phyloP scores from a whole-genome alignment of 169 alveolate genomes.

The Fabrea salina region DNA sequence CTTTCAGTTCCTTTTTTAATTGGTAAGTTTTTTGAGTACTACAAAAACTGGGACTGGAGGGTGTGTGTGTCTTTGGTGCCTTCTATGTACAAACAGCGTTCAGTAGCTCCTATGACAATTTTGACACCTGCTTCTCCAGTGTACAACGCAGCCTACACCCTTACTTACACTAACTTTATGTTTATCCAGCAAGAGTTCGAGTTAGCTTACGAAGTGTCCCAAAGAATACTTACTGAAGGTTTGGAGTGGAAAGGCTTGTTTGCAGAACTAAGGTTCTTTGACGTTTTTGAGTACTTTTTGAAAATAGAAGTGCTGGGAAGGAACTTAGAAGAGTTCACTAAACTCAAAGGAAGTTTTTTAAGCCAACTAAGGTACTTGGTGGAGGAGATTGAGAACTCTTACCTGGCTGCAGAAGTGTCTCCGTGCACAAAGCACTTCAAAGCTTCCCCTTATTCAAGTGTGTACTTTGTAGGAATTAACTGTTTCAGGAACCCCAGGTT shows the following conservation, averaged over 20 bases:
- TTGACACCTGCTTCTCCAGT: conserved; percentile 98
- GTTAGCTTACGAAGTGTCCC: conserved; percentile 30
- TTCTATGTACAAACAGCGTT: no score
- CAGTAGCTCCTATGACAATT: conserved; percentile 86
- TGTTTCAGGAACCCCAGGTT: conserved; percentile 36
- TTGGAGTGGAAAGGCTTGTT: conserved; percentile 43
- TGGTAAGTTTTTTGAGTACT: conserved; percentile 86
- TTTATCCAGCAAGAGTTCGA: conserved; percentile 37
- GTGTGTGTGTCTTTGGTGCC: conserved; percentile 42
- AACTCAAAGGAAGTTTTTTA: no score
- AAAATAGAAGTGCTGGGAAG: no score
- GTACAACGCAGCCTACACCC: conserved; percentile 96
- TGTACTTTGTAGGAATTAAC: no score
- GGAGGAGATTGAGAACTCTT: no score
- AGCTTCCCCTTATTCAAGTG: no score
- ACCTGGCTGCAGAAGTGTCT: no score
- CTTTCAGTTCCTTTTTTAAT: conserved; percentile 88
- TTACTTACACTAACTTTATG: conserved; percentile 63
- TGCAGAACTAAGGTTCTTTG: no score
- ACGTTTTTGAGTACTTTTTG: no score
- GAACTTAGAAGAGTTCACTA: no score
- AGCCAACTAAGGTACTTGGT: no score
- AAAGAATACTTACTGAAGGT: conserved; percentile 12
- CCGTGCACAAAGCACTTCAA: no score
- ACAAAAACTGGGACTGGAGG: conserved; percentile 50